Evolutionary conservation across 805 yeast species (phyloP), one percentile per base, ranked within the genome.

Genomic region (Saccharomycopsis sp.): DNA sequence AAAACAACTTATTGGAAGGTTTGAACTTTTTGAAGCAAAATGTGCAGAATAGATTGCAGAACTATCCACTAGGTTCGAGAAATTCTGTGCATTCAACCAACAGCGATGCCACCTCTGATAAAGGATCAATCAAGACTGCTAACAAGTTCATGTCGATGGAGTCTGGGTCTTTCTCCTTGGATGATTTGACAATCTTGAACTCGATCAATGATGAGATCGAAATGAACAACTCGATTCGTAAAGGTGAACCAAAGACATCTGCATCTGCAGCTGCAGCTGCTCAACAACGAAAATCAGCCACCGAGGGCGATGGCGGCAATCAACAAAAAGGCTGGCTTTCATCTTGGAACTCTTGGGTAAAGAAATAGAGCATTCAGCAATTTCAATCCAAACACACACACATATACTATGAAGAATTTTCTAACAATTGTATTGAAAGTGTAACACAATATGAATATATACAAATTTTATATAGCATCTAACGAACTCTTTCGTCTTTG

Each of bases 401-500:
- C n/a, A n/a, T n/a, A n/a, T n/a, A n/a, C n/a, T n/a, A n/a, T 25
- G 12, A 10, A 10, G 29, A 10, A 10, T 25, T n/a, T 10, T 25
- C 29, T 25, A n/a, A 25, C 29, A n/a, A 12, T 12, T 12, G 29
- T 12, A 12, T n/a, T n/a, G 12, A 12, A 12, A 25, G 29, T 25
- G n/a, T n/a, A n/a, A n/a, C n/a, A n/a, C 31, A 22, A n/a, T 18
- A 13, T 23, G 19, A 27, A 34, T 30, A 5, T 2, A 9, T 30
- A 22, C n/a, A 5, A n/a, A 13, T 20, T 4, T 2, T 6, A 5
- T 58, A 51, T 73, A 52, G n/a, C n/a, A n/a, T n/a, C n/a, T n/a
- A n/a, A n/a, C 71, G 65, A 43, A 70, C 44, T 40, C 60, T 53
- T 46, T 71, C 67, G 48, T 76, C 79, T 32, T 64, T 61, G 6